A percentile compares a stretch with the other conserved stretches of the same genome.
These are phyloP conservation scores for Malania oleifera DNA, from an alignment of 164 flowering plant species.

Conservation along the genomic window DNA sequence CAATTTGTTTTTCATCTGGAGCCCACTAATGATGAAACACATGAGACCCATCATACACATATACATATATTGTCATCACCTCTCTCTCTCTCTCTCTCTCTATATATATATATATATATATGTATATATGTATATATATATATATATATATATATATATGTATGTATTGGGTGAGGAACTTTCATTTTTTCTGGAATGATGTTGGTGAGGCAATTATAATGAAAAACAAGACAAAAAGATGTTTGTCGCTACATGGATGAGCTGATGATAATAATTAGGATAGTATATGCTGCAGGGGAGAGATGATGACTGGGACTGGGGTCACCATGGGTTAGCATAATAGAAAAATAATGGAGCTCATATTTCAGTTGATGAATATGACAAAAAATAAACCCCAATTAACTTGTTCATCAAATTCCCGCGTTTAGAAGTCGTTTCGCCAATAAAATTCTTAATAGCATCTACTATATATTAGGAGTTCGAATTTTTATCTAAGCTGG, in stretches of 20 bases:
- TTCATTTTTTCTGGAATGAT: conserved; percentile 4
- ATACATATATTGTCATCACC: neutral
- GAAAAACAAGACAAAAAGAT: conserved; percentile 22
- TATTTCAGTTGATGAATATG: conserved; percentile 8
- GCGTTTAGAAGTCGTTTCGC: neutral
- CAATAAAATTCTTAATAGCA: too few species aligned
- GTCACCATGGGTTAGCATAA: neutral
- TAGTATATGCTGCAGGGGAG: neutral
- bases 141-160: neutral
- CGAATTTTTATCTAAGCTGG: too few species aligned
- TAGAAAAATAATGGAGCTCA: conserved; percentile 21
- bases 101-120: too few species aligned
- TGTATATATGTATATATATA: too few species aligned
- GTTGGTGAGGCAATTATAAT: conserved; percentile 23
- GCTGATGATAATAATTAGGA: conserved; percentile 15
- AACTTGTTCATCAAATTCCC: neutral
- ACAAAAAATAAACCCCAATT: neutral
- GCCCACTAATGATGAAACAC: conserved; percentile 22
- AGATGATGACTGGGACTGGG: conserved; percentile 25
- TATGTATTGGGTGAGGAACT: neutral
- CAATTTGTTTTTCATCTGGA: conserved; percentile 11
- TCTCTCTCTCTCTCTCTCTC: too few species aligned
- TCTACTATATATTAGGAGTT: too few species aligned
- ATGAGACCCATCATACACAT: conserved; percentile 12
- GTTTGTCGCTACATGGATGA: conserved; percentile 22